Conservation (phyloP, 2,329 filamentous ascomycete species). For the Arthrocladium fulminans region DNA sequence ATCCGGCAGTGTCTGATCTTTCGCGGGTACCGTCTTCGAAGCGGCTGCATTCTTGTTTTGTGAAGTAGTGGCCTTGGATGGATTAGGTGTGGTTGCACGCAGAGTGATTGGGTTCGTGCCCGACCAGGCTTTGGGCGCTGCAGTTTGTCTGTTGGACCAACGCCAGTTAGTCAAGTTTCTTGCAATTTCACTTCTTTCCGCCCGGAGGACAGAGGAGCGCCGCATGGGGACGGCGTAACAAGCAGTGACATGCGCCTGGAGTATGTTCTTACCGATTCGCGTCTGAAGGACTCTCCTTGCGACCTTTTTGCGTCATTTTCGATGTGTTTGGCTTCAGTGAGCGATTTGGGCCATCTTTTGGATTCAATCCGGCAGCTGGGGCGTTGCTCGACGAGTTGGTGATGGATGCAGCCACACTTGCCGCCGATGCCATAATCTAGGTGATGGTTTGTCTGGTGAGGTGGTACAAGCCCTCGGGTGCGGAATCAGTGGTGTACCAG, state of each 20-base stretch:
- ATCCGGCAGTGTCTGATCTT: constrained; percentile 46
- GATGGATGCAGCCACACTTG: constrained; percentile 16
- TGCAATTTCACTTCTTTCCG: not conserved
- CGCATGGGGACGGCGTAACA: not conserved
- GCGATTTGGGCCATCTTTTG: constrained; percentile 18
- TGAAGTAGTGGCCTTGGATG: constrained; percentile 47
- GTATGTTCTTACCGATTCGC: constrained; percentile 4
- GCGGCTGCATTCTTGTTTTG: constrained; percentile 33
- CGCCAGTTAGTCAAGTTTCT: not conserved
- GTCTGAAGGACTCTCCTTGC: constrained; percentile 22
- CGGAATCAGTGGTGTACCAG: constrained; percentile 7
- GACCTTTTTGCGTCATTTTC: constrained; percentile 21
- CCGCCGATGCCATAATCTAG: constrained; percentile 22
- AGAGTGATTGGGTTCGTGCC: constrained; percentile 55
- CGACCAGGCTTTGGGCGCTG: constrained; percentile 51
- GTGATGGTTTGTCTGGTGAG: constrained; percentile 13
- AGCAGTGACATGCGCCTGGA: not conserved
- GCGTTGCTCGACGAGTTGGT: constrained; percentile 12
- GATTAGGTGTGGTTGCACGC: constrained; percentile 39
- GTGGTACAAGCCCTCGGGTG: constrained; percentile 19
- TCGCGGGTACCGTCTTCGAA: constrained; percentile 29
- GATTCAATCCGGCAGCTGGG: constrained; percentile 11
- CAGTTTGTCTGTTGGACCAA: not conserved
- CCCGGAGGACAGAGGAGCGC: not conserved
- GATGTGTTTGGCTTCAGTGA: constrained; percentile 10